phyloP scores from a whole-genome alignment of 495 filamentous ascomycete genomes.

The Penicillium salamii region DNA sequence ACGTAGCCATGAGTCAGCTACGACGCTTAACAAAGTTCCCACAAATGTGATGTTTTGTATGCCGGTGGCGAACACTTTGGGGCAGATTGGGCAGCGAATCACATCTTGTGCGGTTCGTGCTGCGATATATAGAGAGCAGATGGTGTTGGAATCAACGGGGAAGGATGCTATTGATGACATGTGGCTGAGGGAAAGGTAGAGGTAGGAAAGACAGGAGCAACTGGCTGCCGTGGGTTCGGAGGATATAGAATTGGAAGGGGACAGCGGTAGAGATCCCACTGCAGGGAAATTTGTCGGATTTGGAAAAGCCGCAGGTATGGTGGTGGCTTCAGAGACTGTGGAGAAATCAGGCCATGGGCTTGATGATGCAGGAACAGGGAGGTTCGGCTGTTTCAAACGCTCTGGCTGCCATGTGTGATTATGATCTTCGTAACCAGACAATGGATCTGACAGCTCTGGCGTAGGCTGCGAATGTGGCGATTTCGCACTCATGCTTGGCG shows the following conservation, averaged over 20 bases:
- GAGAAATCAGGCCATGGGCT: constrained; percentile 47
- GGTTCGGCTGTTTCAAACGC: constrained; percentile 17
- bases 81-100: constrained; percentile 59
- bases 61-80: constrained; percentile 42
- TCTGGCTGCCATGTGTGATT: constrained; percentile 30
- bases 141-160: constrained; percentile 43
- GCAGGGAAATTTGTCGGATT: constrained; percentile 23
- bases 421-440: constrained; percentile 26
- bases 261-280: constrained; percentile 23
- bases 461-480: constrained; percentile 15
- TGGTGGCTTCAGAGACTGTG: constrained; percentile 35
- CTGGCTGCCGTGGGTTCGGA: constrained; percentile 20
- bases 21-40: constrained; percentile 59
- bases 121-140: constrained; percentile 57
- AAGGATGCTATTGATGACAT: constrained; percentile 42
- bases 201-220: constrained; percentile 44
- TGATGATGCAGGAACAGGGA: constrained; percentile 29
- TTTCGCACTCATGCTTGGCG: constrained; percentile 6
- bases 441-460: constrained; percentile 9
- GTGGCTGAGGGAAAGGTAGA: constrained; percentile 46
- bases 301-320: constrained; percentile 33
- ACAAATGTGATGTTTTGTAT: constrained; percentile 67
- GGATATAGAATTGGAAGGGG: constrained; percentile 22
- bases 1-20: constrained; percentile 56
- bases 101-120: constrained; percentile 53